Evolutionary conservation across 2,329 filamentous ascomycete genomes (phyloP), one percentile per base, ranked within the genome.

Genomic region (Arthrobotrys iridis): DNA sequence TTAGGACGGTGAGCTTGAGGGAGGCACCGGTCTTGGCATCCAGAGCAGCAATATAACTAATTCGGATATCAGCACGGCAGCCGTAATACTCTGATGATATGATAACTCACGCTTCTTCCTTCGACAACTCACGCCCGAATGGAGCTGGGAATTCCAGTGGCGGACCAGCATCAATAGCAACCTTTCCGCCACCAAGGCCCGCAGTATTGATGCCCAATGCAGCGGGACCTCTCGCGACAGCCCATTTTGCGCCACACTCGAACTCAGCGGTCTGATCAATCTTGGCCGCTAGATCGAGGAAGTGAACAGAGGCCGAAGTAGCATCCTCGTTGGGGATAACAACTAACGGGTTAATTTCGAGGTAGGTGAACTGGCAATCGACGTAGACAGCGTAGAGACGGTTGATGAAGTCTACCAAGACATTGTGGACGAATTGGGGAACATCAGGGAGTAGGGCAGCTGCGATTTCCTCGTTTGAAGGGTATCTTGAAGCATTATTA

Each of bases 281-380:
- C 89, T 99, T 99, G 83, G 95, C 95, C 81, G 95, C 95, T 83
- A 99, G 88, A 86, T 99, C 95, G 80, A 99, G 89, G 90, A 99
- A 99, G 88, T 97, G 89, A 64, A 99, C 95, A 43, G 93, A 91
- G 70, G 95, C 95, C 72, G 93, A 97, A 79, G 94, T 98, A 82
- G 88, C 91, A 80, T 93, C 90, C 79, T 88, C 90, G 84, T 98
- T 98, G 83, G 95, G 95, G 81, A 99, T 94, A 83, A 97, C 95
- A 77, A 99, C 95, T 78, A 99, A 87, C 80, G 95, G 95, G 89
- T 99, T 99, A 88, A 99, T 99, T 86, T 99, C 95, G 80, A 99
- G 93, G 87, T 99, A 99, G 82, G 95, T 98, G 89, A 99, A 99
- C 85, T 99, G 95, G 89, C 92, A 96, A 87, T 99, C 95, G 78